Conservation (phyloP, 768 basidiomycete genomes). For the Suillus subluteus region DNA sequence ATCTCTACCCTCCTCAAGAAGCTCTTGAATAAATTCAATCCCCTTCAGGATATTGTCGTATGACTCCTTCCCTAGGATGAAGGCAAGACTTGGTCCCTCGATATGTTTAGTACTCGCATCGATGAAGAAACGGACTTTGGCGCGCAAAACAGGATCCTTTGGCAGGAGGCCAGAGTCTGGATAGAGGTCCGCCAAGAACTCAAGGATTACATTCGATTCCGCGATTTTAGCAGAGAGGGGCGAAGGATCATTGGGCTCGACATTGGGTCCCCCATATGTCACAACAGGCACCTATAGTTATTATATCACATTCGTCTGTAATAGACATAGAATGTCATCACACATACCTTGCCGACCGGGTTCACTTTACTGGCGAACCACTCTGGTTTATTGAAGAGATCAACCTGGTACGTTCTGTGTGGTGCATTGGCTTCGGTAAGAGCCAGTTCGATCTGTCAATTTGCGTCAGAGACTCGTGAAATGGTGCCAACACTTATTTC, state of each 20-base stretch:
- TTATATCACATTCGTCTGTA: not conserved
- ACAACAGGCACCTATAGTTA: slow-evolving; percentile 53
- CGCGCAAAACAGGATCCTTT: slow-evolving; percentile 53
- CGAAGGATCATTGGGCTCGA: slow-evolving; percentile 56
- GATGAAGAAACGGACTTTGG: slow-evolving; percentile 62
- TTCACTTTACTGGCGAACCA: slow-evolving; percentile 64
- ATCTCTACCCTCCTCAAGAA: slow-evolving; percentile 51
- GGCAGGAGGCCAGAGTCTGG: slow-evolving; percentile 51
- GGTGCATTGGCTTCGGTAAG: slow-evolving; percentile 53
- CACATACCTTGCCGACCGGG: slow-evolving; percentile 60
- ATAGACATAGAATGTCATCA: not conserved
- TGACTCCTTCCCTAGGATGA: slow-evolving; percentile 40
- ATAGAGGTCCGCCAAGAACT: slow-evolving; percentile 63
- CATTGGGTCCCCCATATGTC: slow-evolving; percentile 58
- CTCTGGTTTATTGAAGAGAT: slow-evolving; percentile 62
- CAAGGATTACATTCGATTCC: slow-evolving; percentile 63
- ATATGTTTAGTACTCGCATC: slow-evolving; percentile 47
- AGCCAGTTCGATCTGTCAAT: slow-evolving; percentile 52
- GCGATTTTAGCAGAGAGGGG: slow-evolving; percentile 57
- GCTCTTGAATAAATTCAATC: slow-evolving; percentile 49
- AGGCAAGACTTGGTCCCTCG: slow-evolving; percentile 17
- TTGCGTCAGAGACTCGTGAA: not conserved
- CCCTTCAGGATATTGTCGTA: slow-evolving; percentile 42
- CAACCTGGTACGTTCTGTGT: slow-evolving; percentile 56
- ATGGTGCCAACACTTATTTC: slow-evolving; percentile 13